A percentile compares a stretch with the other conserved stretches of the same genome.
Evolutionary conservation across 306 rosid species (phyloP).

Genomic region (Herpetospermum pedunculosum): DNA sequence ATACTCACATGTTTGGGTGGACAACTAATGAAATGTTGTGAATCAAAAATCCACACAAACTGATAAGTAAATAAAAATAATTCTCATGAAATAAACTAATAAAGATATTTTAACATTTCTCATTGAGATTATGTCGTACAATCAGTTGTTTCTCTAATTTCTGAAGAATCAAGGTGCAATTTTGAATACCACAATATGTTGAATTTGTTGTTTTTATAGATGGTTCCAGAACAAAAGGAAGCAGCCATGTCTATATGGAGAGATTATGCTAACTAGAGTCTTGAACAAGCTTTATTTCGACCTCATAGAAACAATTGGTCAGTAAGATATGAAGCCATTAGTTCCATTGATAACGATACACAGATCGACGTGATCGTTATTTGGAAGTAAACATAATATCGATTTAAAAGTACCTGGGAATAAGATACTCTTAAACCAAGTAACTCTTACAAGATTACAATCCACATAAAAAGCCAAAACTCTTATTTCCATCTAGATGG

Average conservation of each 20-base stretch:
- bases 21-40: neutral
- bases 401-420: neutral
- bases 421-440: conserved; percentile 2
- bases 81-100: neutral
- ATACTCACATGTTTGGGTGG: neutral
- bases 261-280: neutral
- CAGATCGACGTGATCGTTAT: neutral
- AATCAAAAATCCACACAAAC: neutral
- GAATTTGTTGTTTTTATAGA: neutral
- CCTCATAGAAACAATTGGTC: neutral
- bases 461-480: conserved; percentile 18
- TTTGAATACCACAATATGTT: neutral
- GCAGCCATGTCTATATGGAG: neutral
- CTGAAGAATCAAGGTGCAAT: neutral
- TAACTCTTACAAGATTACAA: conserved; percentile 4
- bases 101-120: neutral
- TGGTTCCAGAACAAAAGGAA: neutral
- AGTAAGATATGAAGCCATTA: neutral
- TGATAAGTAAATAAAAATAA: neutral
- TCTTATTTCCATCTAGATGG: conserved; percentile 62
- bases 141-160: neutral
- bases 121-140: neutral
- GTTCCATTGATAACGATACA: neutral
- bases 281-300: neutral
- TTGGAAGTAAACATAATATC: neutral